These are phyloP conservation scores for Pleurotus ostreatus DNA, from an alignment of 768 basidiomycete species.

Conservation along the genomic window DNA sequence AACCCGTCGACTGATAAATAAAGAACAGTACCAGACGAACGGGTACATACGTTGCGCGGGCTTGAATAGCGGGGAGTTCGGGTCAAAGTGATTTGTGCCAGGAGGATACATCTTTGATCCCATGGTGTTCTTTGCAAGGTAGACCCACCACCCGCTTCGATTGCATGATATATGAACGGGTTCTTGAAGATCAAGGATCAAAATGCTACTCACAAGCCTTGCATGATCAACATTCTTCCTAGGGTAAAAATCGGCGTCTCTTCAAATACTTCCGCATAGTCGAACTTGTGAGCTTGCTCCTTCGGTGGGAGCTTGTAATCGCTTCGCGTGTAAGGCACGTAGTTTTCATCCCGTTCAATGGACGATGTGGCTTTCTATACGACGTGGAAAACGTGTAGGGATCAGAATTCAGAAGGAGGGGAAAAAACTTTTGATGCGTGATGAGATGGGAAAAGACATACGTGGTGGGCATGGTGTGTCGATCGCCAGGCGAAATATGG, in stretches of 20 bases:
- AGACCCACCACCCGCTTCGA: constrained; percentile 33
- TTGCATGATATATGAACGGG: constrained; percentile 2
- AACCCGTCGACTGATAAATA: not conserved
- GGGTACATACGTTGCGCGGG: constrained; percentile 28
- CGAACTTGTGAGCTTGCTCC: constrained; percentile 29
- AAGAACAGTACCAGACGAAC: constrained; percentile 6
- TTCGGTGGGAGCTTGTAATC: constrained; percentile 37
- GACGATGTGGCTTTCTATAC: constrained; percentile 61
- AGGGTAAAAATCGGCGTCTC: constrained; percentile 47
- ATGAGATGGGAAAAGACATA: constrained; percentile 18
- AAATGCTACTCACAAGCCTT: constrained; percentile 31
- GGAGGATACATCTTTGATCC: constrained; percentile 42
- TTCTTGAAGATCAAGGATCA: no score
- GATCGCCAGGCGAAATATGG: constrained; percentile 67
- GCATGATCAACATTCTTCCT: constrained; percentile 42
- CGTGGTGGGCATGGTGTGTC: constrained; percentile 69
- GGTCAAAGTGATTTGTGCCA: constrained; percentile 42
- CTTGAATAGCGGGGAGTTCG: constrained; percentile 36
- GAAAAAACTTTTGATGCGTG: not conserved
- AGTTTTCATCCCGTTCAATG: constrained; percentile 76
- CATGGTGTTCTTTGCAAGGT: constrained; percentile 41
- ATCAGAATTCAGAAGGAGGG: not conserved
- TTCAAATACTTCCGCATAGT: constrained; percentile 48
- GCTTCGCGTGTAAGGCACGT: constrained; percentile 47
- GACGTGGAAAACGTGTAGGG: not conserved